Conservation (phyloP, 148 eudicot genomes). For the Camellia japonica region DNA sequence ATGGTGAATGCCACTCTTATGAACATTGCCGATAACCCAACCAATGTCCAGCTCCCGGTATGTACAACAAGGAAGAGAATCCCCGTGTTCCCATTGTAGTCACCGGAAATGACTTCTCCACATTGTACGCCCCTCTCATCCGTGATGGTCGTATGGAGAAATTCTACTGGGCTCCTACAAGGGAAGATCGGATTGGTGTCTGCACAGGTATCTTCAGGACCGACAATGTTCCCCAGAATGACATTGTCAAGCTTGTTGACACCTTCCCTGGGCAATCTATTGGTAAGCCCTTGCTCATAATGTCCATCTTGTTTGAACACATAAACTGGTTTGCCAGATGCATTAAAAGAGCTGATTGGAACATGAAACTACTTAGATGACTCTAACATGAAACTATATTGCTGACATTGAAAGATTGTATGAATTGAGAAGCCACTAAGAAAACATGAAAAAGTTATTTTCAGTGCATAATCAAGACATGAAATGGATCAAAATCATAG, state of each 20-base stretch:
- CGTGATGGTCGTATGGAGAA: slow-evolving; percentile 54
- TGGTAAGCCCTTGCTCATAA: slow-evolving; percentile 18
- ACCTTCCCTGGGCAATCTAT: slow-evolving; percentile 44
- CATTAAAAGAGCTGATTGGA: no score
- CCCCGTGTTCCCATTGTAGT: slow-evolving; percentile 43
- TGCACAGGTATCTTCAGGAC: slow-evolving; percentile 39
- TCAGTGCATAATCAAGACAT: no score
- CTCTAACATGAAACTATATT: no score
- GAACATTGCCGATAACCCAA: no score
- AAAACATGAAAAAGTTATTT: no score
- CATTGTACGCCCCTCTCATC: slow-evolving; percentile 44
- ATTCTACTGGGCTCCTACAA: slow-evolving; percentile 50
- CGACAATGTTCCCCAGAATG: slow-evolving; percentile 28
- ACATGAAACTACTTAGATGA: no score
- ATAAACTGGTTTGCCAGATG: no score
- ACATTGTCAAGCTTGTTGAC: slow-evolving; percentile 39
- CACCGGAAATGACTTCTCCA: slow-evolving; percentile 47
- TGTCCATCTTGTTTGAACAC: background rate
- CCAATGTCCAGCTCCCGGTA: no score
- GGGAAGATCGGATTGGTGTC: slow-evolving; percentile 45
- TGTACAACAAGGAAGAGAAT: slow-evolving; percentile 43
- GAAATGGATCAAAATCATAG: background rate
- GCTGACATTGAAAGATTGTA: background rate
- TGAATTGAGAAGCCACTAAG: background rate
- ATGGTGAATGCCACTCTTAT: no score